These are phyloP conservation scores for Dentiscutata heterogama DNA, from an alignment of 371 early-diverging fungal species.

Conservation along the genomic window DNA sequence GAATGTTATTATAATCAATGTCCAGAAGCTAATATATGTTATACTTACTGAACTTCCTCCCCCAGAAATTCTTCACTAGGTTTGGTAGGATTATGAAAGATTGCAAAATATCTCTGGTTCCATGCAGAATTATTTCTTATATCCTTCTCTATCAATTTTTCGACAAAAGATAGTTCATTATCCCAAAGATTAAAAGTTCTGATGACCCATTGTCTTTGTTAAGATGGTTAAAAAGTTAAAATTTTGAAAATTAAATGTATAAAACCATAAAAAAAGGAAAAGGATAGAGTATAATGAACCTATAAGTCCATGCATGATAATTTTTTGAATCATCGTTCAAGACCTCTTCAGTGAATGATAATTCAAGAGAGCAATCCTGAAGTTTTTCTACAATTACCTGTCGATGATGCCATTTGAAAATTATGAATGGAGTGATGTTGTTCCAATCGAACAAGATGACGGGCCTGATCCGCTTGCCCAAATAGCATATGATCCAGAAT, in stretches of 20 bases:
- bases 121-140: constrained; percentile 97
- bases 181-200: constrained; percentile 81
- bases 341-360: constrained; percentile 74
- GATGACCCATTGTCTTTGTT: constrained; percentile 91
- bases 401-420: constrained; percentile 81
- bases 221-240: neutral
- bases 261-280: neutral
- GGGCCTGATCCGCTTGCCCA: constrained; percentile 89
- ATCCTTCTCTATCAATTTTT: constrained; percentile 79
- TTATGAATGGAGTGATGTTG: constrained; percentile 80
- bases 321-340: constrained; percentile 93
- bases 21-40: neutral
- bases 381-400: constrained; percentile 80
- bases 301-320: constrained; percentile 97
- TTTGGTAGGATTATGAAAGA: constrained; percentile 61
- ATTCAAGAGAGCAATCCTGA: constrained; percentile 65
- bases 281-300: constrained; percentile 53
- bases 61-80: constrained; percentile 58
- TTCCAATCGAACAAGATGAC: constrained; percentile 89
- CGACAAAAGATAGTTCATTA: constrained; percentile 77
- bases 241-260: neutral
- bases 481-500: constrained; percentile 88
- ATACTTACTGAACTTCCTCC: constrained; percentile 72
- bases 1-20: neutral
- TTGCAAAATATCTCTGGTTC: constrained; percentile 92